Conservation (phyloP, 106 monocot genomes). For the Triglochin maritima region DNA sequence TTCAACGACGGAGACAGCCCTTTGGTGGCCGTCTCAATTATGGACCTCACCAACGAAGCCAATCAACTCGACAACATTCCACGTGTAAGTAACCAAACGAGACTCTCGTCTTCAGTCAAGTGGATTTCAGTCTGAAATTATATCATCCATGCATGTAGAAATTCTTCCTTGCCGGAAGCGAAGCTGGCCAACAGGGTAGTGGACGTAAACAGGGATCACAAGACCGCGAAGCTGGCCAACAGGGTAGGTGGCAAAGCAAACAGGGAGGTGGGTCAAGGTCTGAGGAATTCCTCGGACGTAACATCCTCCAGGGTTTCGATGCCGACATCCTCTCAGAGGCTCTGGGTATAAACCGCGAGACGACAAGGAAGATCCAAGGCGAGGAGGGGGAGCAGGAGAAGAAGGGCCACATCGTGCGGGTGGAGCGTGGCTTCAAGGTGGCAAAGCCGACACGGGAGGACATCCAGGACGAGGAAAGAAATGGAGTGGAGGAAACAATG, state of each 20-base stretch:
- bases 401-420: slow-evolving; percentile 34
- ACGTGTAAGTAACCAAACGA: slow-evolving; percentile 14
- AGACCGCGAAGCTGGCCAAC: not conserved
- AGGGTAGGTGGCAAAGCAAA: not conserved
- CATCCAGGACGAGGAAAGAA: not conserved
- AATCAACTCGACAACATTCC: slow-evolving; percentile 50
- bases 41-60: slow-evolving; percentile 28
- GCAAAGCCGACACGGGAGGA: slow-evolving; percentile 4
- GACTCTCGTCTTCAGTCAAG: not conserved
- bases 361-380: slow-evolving; percentile 32
- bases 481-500: slow-evolving; percentile 13
- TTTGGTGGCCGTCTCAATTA: slow-evolving; percentile 21
- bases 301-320: slow-evolving; percentile 45
- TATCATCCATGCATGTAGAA: not conserved
- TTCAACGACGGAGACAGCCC: slow-evolving; percentile 50
- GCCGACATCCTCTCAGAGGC: slow-evolving; percentile 29
- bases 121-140: not conserved
- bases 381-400: slow-evolving; percentile 18
- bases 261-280: not conserved
- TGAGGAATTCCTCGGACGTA: not conserved
- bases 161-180: slow-evolving; percentile 8
- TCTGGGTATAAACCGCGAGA: slow-evolving; percentile 18
- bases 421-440: slow-evolving; percentile 20
- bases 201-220: not conserved
- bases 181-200: not conserved